These are phyloP conservation scores for Tagetes erecta DNA, from an alignment of 129 eudicot species.

Conservation along the genomic window DNA sequence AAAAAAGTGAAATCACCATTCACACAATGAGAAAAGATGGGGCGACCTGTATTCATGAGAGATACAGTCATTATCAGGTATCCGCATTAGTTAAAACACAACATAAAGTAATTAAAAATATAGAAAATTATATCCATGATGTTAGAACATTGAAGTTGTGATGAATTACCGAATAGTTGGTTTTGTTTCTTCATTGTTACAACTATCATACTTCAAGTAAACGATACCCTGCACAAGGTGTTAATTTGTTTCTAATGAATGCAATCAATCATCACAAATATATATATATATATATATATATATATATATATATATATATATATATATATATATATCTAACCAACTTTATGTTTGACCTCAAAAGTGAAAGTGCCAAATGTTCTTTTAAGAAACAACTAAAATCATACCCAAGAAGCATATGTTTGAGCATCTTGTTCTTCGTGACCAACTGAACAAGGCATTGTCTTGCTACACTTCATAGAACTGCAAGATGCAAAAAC, in stretches of 20 bases:
- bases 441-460: conserved; percentile 95
- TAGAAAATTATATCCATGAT: background rate
- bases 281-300: too few relatives aligned
- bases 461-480: conserved; percentile 68
- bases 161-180: conserved; percentile 68
- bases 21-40: conserved; percentile 81
- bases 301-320: background rate
- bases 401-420: conserved; percentile 84
- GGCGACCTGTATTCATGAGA: conserved; percentile 76
- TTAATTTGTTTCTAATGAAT: background rate
- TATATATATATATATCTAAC: background rate
- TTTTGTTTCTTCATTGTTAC: conserved; percentile 62
- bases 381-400: background rate
- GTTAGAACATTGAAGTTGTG: background rate
- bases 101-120: conserved; percentile 3
- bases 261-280: background rate
- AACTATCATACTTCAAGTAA: conserved; percentile 90
- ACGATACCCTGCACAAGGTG: conserved; percentile 66
- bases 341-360: conserved; percentile 18
- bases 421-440: conserved; percentile 87
- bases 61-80: conserved; percentile 91
- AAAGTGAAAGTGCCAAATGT: conserved; percentile 14
- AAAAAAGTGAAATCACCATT: conserved; percentile 55
- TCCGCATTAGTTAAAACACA: conserved; percentile 33
- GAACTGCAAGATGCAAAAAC: conserved; percentile 39